These are phyloP conservation scores for Ceratocystis harringtonii DNA, from an alignment of 2,329 filamentous ascomycete species.

Conservation along the genomic window DNA sequence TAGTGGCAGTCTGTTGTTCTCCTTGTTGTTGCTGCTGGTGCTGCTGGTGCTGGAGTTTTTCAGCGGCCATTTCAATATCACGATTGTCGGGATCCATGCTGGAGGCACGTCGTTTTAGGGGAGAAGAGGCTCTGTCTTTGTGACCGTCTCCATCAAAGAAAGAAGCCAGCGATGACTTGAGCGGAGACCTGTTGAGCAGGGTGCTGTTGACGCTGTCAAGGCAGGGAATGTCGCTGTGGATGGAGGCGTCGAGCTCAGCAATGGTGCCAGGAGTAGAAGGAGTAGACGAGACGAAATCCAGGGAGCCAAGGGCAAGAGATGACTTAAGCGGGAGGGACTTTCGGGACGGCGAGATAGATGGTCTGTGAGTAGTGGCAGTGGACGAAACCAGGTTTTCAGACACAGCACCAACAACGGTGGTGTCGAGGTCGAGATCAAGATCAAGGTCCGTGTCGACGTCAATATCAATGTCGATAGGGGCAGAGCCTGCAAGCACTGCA, in stretches of 20 bases:
- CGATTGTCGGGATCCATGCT: conserved; percentile 40
- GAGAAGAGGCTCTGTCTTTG: conserved; percentile 45
- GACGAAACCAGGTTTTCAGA: conserved; percentile 18
- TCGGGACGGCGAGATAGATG: conserved; percentile 25
- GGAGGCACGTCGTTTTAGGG: conserved; percentile 47
- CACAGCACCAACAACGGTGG: conserved; percentile 31
- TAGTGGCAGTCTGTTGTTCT: not conserved
- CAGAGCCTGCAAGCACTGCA: conserved; percentile 9
- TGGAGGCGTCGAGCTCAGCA: conserved; percentile 41
- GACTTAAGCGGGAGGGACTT: conserved; percentile 28
- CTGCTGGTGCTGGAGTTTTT: conserved; percentile 13
- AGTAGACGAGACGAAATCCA: conserved; percentile 39
- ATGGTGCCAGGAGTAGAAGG: conserved; percentile 42
- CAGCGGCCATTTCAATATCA: conserved; percentile 21
- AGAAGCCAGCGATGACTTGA: conserved; percentile 40
- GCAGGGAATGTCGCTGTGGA: conserved; percentile 33
- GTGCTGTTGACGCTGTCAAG: conserved; percentile 3
- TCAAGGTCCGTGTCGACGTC: conserved; percentile 20
- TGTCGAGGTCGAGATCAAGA: conserved; percentile 26
- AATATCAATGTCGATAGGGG: not conserved
- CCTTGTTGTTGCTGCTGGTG: not conserved
- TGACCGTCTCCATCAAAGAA: conserved; percentile 42
- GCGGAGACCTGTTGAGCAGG: conserved; percentile 31
- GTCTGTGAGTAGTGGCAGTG: conserved; percentile 25
- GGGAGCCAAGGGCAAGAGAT: conserved; percentile 25